phyloP scores from a whole-genome alignment of 2,329 filamentous ascomycete species.

The Emmonsiellopsis sp. region DNA sequence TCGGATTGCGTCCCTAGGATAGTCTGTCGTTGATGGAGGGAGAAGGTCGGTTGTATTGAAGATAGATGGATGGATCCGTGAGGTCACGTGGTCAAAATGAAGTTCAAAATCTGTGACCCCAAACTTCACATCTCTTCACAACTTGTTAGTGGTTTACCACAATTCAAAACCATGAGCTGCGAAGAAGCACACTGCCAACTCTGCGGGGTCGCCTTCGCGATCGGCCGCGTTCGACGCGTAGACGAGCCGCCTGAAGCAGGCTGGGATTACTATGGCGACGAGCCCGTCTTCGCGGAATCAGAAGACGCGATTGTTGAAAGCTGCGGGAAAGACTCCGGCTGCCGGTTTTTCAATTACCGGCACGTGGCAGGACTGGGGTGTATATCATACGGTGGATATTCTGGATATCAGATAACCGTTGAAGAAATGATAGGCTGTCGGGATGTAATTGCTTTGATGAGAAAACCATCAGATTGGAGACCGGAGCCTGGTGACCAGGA shows the following conservation, averaged over 20 bases:
- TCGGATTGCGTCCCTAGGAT: no score
- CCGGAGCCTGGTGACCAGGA: background rate
- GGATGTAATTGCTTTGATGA: background rate
- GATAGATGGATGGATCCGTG: no score
- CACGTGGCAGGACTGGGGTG: background rate
- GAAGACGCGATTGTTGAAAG: no score
- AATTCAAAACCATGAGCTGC: background rate
- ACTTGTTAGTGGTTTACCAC: background rate
- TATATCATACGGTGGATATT: background rate
- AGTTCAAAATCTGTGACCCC: no score
- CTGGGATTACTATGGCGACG: background rate
- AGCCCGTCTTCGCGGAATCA: no score
- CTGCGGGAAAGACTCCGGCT: background rate
- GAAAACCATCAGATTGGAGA: background rate
- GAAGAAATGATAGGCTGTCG: background rate
- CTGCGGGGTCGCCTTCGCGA: background rate
- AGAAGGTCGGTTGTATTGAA: no score
- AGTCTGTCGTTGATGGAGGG: no score
- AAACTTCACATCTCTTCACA: no score
- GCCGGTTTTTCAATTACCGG: background rate
- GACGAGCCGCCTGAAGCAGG: background rate
- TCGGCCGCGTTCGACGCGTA: background rate
- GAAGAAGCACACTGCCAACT: background rate
- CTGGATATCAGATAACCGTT: background rate
- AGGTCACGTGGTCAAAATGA: no score